Evolutionary conservation across 129 eudicot species (phyloP).

Genomic region (Oenanthe sinensis): DNA sequence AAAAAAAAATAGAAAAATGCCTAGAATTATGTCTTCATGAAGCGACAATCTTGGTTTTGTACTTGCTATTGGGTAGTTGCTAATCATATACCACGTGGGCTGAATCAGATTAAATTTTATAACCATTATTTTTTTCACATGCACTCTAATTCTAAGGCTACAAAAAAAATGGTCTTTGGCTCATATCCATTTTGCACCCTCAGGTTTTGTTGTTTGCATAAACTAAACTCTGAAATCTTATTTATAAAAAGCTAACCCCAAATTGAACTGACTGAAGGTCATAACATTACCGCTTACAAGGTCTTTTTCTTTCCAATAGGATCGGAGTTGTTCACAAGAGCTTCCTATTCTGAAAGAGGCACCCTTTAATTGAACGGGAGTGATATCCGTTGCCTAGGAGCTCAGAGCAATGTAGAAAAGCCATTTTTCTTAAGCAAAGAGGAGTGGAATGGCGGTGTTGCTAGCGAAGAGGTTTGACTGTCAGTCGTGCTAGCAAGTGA

Average conservation of each 20-base stretch:
- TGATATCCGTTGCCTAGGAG: background rate
- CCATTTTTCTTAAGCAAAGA: no score
- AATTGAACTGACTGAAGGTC: background rate
- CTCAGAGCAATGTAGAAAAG: background rate
- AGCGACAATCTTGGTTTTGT: background rate
- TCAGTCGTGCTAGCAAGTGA: background rate
- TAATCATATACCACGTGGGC: no score
- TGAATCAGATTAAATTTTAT: no score
- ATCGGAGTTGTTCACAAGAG: background rate
- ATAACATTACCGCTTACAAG: no score
- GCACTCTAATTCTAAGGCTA: background rate
- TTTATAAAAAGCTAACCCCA: background rate
- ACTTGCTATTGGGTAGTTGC: background rate
- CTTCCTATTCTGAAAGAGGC: background rate
- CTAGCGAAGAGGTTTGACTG: background rate
- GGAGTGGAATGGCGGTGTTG: background rate
- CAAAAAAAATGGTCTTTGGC: background rate
- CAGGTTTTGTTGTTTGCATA: background rate
- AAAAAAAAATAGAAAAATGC: background rate
- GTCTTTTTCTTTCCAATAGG: background rate
- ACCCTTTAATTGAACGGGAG: background rate
- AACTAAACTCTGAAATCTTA: background rate
- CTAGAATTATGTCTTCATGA: background rate
- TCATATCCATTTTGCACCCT: background rate
- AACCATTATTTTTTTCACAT: background rate